Evolutionary conservation across 2,329 filamentous ascomycete genomes (phyloP).

Genomic region (Exophiala oligosperma): DNA sequence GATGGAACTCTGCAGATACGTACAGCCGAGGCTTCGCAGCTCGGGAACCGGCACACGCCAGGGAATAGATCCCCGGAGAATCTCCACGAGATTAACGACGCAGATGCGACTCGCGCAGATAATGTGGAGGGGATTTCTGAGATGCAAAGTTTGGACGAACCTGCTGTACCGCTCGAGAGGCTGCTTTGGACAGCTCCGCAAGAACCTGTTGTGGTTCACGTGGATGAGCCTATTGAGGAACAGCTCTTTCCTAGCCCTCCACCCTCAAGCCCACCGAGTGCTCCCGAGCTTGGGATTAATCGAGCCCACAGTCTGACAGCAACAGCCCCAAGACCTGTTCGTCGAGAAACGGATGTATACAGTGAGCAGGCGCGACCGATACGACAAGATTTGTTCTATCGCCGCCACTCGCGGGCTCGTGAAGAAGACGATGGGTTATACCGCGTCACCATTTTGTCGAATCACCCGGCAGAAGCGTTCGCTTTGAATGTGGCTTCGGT

Average conservation of each 20-base stretch:
- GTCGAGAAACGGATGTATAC: conserved; percentile 25
- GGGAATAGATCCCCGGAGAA: background rate
- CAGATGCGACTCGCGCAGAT: background rate
- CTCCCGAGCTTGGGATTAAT: conserved; percentile 19
- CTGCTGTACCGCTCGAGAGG: background rate
- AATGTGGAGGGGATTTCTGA: background rate
- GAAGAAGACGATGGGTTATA: conserved; percentile 7
- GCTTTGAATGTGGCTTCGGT: conserved; percentile 13
- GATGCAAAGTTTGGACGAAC: background rate
- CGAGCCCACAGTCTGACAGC: conserved; percentile 19
- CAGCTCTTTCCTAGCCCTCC: conserved; percentile 7
- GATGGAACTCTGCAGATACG: background rate
- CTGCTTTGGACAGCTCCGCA: background rate
- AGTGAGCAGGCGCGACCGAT: conserved; percentile 16
- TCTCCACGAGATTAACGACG: background rate
- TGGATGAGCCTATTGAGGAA: conserved; percentile 10
- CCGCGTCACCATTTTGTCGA: conserved; percentile 22
- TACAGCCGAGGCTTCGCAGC: background rate
- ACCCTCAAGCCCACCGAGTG: conserved; percentile 1
- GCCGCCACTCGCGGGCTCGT: background rate
- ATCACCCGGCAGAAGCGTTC: conserved; percentile 16
- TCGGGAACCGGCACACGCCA: background rate
- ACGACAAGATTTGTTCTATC: conserved; percentile 8
- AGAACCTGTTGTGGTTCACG: background rate
- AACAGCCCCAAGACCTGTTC: conserved; percentile 18